Conservation (phyloP, 176 grass and related monocot species). For the Carex pumila region DNA sequence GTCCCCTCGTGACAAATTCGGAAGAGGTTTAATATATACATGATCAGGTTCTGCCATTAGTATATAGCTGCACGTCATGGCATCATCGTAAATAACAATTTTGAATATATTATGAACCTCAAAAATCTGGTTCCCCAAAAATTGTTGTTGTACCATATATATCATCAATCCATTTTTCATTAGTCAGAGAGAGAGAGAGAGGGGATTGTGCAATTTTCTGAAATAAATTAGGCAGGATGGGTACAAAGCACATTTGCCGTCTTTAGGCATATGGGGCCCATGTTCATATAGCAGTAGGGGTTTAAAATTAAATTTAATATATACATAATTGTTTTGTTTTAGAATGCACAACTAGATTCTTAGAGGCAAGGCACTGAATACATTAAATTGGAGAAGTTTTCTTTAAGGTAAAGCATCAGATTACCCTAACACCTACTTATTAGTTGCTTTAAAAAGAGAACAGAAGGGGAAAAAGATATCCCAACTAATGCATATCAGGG, state of each 20-base stretch:
- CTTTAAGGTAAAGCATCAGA: background rate
- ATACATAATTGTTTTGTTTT: background rate
- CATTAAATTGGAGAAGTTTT: background rate
- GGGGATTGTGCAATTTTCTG: background rate
- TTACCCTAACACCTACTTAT: background rate
- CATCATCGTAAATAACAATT: slow-evolving; percentile 20
- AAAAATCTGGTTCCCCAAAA: background rate
- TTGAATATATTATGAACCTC: background rate
- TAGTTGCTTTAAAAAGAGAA: background rate
- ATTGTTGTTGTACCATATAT: background rate
- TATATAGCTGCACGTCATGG: slow-evolving; percentile 66
- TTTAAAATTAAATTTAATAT: background rate
- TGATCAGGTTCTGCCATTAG: slow-evolving; percentile 99
- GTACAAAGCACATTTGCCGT: background rate
- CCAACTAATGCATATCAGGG: background rate
- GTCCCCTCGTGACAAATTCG: slow-evolving; percentile 67
- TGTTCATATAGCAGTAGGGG: background rate
- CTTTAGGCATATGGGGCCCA: background rate
- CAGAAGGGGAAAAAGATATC: background rate
- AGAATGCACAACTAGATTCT: background rate
- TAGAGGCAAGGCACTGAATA: background rate
- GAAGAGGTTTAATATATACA: slow-evolving; percentile 85
- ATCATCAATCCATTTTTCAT: background rate
- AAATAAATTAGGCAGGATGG: background rate
- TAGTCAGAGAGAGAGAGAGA: background rate